phyloP scores from a whole-genome alignment of 768 basidiomycete species.

The Lentinula lateritia region DNA sequence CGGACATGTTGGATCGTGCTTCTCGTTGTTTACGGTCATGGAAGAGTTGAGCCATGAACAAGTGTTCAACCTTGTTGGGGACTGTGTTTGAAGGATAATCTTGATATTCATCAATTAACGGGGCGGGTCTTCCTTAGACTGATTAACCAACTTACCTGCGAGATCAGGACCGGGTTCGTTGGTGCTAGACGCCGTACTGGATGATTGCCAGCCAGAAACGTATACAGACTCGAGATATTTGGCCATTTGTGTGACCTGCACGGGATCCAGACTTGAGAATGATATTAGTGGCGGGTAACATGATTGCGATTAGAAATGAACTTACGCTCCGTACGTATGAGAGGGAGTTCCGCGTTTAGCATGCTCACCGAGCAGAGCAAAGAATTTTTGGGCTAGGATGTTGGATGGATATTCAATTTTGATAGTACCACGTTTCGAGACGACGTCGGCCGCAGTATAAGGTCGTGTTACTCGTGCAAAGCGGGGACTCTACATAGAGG shows the following conservation, averaged over 20 bases:
- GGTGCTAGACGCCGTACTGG: constrained; percentile 87
- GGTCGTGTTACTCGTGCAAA: constrained; percentile 86
- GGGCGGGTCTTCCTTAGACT: not conserved
- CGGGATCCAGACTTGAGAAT: constrained; percentile 83
- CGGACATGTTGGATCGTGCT: constrained; percentile 63
- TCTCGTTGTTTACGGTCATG: constrained; percentile 97
- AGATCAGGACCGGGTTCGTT: constrained; percentile 99
- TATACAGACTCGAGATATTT: constrained; percentile 98
- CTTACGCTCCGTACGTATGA: constrained; percentile 98
- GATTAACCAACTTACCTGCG: constrained; percentile 53
- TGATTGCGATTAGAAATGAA: constrained; percentile 16
- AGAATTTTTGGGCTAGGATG: constrained; percentile 83
- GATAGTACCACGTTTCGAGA: constrained; percentile 88
- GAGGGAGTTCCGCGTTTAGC: constrained; percentile 74
- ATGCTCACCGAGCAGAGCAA: constrained; percentile 67
- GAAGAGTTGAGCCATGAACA: constrained; percentile 98
- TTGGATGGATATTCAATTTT: constrained; percentile 84
- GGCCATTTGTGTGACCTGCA: constrained; percentile 99
- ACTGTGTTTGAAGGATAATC: constrained; percentile 99
- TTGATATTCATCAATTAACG: constrained; percentile 17
- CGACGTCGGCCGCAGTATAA: constrained; percentile 90
- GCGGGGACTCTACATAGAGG: constrained; percentile 73
- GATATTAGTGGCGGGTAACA: not conserved
- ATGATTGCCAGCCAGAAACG: constrained; percentile 95
- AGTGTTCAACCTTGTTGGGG: constrained; percentile 96